These are phyloP conservation scores for Euphrasia confusa DNA, from an alignment of 257 asterid genomes.

Conservation along the genomic window DNA sequence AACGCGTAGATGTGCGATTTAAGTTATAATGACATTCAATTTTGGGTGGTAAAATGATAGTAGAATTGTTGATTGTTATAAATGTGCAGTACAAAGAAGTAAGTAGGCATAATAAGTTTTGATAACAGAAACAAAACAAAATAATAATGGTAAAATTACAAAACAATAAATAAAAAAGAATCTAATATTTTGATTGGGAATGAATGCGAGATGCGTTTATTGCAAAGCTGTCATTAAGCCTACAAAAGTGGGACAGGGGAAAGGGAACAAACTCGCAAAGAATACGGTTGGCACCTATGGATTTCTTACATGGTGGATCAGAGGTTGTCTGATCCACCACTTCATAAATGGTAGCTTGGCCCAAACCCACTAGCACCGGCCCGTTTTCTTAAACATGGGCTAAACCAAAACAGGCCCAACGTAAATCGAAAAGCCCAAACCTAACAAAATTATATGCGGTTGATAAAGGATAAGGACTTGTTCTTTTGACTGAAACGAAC, in stretches of 20 bases:
- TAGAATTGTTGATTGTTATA: background rate
- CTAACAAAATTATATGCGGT: too few species aligned
- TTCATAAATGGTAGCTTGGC: too few species aligned
- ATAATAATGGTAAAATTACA: background rate
- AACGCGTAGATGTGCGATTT: background rate
- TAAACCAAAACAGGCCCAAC: too few species aligned
- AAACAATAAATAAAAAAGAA: background rate
- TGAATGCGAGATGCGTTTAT: constrained; percentile 4
- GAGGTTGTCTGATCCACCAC: background rate
- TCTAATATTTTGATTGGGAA: background rate
- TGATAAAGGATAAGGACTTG: too few species aligned
- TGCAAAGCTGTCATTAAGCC: constrained; percentile 16
- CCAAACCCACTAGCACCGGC: too few species aligned
- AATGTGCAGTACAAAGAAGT: background rate
- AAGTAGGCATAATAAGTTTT: background rate
- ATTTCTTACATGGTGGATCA: background rate
- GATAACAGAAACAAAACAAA: background rate
- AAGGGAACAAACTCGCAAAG: constrained; percentile 12
- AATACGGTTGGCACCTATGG: constrained; percentile 5
- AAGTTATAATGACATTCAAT: background rate
- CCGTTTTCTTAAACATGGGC: too few species aligned
- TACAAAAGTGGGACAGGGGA: background rate
- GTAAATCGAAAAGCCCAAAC: too few species aligned
- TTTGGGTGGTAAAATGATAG: background rate
- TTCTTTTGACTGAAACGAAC: too few species aligned